phyloP scores from a whole-genome alignment of 495 filamentous ascomycete genomes.

The Daldinia concentrica region DNA sequence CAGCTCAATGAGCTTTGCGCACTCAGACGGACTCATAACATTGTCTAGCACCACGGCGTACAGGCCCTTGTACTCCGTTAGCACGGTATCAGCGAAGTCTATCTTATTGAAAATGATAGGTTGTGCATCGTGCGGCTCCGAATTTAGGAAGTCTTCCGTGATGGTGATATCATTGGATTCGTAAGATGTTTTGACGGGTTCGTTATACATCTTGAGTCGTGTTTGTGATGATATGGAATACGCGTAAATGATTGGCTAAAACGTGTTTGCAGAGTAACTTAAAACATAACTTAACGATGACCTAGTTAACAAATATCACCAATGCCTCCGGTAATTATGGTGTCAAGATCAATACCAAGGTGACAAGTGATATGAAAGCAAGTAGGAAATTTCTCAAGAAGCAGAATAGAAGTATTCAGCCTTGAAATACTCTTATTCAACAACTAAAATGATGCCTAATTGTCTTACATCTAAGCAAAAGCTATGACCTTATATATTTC shows the following conservation, averaged over 20 bases:
- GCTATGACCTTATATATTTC: neutral
- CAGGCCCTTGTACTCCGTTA: slow-evolving; percentile 63
- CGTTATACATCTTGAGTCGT: neutral
- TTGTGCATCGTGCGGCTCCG: slow-evolving; percentile 44
- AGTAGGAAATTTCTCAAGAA: neutral
- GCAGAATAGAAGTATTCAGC: neutral
- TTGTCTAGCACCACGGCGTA: slow-evolving; percentile 74
- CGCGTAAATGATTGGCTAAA: neutral
- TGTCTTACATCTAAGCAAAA: neutral
- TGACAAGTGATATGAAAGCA: neutral
- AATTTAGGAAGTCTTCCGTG: slow-evolving; percentile 47
- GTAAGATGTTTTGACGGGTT: slow-evolving; percentile 37
- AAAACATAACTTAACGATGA: neutral
- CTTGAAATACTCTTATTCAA: neutral
- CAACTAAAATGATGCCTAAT: slow-evolving; percentile 5
- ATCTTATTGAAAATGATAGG: slow-evolving; percentile 53
- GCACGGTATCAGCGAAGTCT: slow-evolving; percentile 59
- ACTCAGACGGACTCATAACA: slow-evolving; percentile 68
- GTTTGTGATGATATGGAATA: neutral
- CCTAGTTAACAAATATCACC: neutral
- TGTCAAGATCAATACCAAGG: too few species aligned
- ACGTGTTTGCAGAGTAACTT: neutral
- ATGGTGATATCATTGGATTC: slow-evolving; percentile 47
- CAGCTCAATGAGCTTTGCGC: slow-evolving; percentile 62
- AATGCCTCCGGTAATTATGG: too few species aligned